phyloP scores from a whole-genome alignment of 306 rosid genomes.

The Mimosa bimucronata region DNA sequence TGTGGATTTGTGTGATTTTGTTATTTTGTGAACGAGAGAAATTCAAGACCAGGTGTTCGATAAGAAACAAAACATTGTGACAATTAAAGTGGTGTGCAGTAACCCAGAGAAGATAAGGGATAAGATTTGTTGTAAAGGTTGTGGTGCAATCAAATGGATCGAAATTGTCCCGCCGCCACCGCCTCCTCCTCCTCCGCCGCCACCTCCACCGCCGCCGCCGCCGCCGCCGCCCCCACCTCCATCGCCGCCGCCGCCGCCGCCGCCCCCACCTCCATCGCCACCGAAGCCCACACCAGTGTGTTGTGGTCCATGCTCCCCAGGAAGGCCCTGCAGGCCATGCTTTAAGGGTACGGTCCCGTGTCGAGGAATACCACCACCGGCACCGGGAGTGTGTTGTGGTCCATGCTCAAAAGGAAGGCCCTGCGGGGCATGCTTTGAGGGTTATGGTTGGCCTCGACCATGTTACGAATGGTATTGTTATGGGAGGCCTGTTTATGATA shows the following conservation, averaged over 20 bases:
- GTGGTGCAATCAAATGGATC: conserved; percentile 60
- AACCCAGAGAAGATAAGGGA: conserved; percentile 74
- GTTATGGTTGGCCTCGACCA: conserved; percentile 37
- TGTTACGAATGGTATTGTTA: conserved; percentile 41
- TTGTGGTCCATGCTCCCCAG: no score
- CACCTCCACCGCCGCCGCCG: background rate
- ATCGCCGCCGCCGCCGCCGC: no score
- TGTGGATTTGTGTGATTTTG: conserved; percentile 22
- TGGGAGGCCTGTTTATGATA: conserved; percentile 60
- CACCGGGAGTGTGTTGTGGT: background rate
- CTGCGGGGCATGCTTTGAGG: conserved; percentile 6
- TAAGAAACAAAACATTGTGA: conserved; percentile 64
- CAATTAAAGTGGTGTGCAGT: conserved; percentile 74
- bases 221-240: background rate
- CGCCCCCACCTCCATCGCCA: no score
- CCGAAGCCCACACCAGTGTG: no score
- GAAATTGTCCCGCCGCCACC: conserved; percentile 56
- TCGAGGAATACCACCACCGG: background rate
- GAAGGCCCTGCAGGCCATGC: no score
- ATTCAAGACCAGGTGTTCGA: conserved; percentile 80
- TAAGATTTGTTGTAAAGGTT: conserved; percentile 59
- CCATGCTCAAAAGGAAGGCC: conserved; percentile 39
- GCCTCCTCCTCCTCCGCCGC: background rate
- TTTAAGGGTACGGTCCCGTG: background rate
- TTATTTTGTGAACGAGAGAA: conserved; percentile 66